phyloP scores from a whole-genome alignment of 768 basidiomycete genomes.

The Pisolithus orientalis region DNA sequence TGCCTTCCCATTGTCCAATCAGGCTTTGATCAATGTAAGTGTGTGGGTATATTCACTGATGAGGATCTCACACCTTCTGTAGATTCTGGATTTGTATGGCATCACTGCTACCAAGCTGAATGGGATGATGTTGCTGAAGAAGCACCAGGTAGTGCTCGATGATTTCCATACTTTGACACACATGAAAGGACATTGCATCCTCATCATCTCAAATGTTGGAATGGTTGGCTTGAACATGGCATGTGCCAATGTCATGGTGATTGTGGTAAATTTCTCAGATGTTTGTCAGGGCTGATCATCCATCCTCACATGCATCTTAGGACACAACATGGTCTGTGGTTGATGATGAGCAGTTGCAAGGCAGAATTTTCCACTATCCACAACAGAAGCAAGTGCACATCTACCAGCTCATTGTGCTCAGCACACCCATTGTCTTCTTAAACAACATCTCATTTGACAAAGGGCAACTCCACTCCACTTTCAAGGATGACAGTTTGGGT shows the following conservation, averaged over 20 bases:
- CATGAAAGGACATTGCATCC: not conserved
- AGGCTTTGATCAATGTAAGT: constrained; percentile 2
- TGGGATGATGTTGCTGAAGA: not conserved
- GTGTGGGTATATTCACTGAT: not conserved
- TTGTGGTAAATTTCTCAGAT: constrained; percentile 2
- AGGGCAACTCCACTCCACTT: not conserved
- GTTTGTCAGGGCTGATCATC: no score
- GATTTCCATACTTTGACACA: constrained; percentile 2
- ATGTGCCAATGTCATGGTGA: constrained; percentile 9
- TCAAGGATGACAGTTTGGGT: no score
- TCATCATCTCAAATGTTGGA: constrained; percentile 14
- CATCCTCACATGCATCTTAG: not conserved
- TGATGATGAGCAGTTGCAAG: constrained; percentile 16
- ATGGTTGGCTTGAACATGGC: constrained; percentile 10
- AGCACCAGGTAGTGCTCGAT: not conserved
- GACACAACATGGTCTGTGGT: constrained; percentile 18
- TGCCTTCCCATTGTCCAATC: constrained; percentile 5
- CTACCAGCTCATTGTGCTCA: constrained; percentile 7
- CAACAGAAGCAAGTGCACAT: constrained; percentile 7
- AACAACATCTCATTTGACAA: constrained; percentile 20
- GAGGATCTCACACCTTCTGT: not conserved
- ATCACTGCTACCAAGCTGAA: constrained; percentile 2
- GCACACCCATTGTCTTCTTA: constrained; percentile 13
- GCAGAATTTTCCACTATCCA: constrained; percentile 3
- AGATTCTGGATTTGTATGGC: constrained; percentile 7